Evolutionary conservation across 208 protist species (phyloP), one percentile per base, ranked within the genome.

Genomic region (Leptomonas pyrrhocoris): DNA sequence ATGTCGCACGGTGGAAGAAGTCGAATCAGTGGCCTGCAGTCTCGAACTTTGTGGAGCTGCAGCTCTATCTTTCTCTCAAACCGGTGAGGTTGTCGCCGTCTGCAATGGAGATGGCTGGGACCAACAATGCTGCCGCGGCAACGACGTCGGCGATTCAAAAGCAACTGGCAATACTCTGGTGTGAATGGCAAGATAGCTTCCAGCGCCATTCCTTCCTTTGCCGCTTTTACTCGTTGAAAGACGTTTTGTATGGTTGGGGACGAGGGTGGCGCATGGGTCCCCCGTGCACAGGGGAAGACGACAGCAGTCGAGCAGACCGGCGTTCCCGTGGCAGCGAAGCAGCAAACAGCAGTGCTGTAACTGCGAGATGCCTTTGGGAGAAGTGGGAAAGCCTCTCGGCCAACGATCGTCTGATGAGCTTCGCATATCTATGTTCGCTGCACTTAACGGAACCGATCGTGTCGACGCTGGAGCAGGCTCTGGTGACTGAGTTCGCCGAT

Each of bases 21-120:
- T 77, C 72, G 1, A 77, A 77, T 30, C 72, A 69, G 38, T 62
- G 72, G 72, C 72, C 63, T 8, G 23, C 49, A 7, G 38, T 77
- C 21, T 38, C 64, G 2, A 72, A n/a, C 42, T 55, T 77, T 48
- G 12, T 77, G 8, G 56, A 67, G 7, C 28, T 77, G 51, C 57
- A 77, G 49, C 25, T 77, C 4, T 68, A 60, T n/a, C 3, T 77
- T 3, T 48, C 8, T 40, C 21, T 59, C 11, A 5, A 43, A 7
- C 11, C 8, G 3, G 27, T 43, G 12, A 7, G 43, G 0, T 1
- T 0, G 5, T 4, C 19, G 8, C 27, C 6, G 15, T 43, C 16
- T 7, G 12, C 16, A 30, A 19, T 2, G 19, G 18, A 45, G 12
- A 18, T 30, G 46, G 12, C 2, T 31, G 15, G 13, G 6, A 19